Evolutionary conservation across 176 grass and related monocot species (phyloP).

Genomic region (Carex myosuroides): DNA sequence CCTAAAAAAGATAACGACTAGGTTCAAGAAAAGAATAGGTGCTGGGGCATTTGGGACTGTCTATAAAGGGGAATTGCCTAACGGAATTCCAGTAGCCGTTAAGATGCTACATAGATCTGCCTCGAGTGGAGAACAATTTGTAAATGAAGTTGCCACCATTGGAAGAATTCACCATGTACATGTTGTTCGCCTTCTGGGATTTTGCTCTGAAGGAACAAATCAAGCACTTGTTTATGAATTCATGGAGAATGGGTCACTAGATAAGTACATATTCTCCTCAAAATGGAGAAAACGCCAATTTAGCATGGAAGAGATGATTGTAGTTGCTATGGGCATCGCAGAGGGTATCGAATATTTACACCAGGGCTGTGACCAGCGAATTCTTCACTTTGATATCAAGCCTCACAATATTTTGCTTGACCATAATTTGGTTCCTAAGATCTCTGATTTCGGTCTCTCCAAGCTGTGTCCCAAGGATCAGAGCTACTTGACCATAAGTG

Average conservation of each 20-base stretch:
- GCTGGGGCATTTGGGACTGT: conserved; percentile 17
- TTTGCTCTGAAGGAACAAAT: too few relatives aligned
- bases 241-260: conserved; percentile 21
- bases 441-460: conserved; percentile 52
- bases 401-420: conserved; percentile 56
- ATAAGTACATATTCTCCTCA: too few relatives aligned
- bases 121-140: conserved; percentile 29
- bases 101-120: conserved; percentile 33
- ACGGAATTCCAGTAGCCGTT: conserved; percentile 16
- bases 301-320: background rate
- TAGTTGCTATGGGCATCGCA: conserved; percentile 43
- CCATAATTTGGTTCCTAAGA: conserved; percentile 43
- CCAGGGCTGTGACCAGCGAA: conserved; percentile 29
- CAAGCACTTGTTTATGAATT: too few relatives aligned
- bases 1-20: conserved; percentile 44
- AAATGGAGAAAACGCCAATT: too few relatives aligned
- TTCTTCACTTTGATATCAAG: conserved; percentile 48
- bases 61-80: too few relatives aligned
- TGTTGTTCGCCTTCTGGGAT: too few relatives aligned
- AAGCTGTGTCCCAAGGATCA: conserved; percentile 40
- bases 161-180: too few relatives aligned
- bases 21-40: conserved; percentile 40
- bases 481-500: conserved; percentile 37
- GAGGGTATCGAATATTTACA: conserved; percentile 58
- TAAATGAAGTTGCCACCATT: too few relatives aligned